Evolutionary conservation across 2,329 filamentous ascomycete genomes (phyloP), one percentile per base, ranked within the genome.

Genomic region (Colletotrichum tofieldiae): DNA sequence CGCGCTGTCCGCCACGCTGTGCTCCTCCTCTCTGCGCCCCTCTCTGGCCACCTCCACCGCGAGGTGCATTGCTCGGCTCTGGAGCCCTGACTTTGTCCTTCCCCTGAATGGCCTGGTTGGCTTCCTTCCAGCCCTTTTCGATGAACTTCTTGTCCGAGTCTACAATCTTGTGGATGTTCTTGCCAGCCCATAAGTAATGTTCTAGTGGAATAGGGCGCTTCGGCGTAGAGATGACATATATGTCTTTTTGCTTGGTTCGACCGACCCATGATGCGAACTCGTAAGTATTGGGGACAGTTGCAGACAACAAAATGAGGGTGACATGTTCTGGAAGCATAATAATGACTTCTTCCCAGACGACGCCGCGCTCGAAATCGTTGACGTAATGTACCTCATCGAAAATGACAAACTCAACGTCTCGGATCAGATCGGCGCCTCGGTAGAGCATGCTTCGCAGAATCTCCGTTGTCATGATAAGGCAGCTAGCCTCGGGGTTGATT

Each of bases 341-440:
- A 79, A 99, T 99, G 77, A 99, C 96, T 82, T 99, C 96, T 82
- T 99, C 96, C 96, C 96, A 99, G 0, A 99, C 96, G 7, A 99
- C 96, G 78, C 96, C 96, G 83, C 96, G 90, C 81, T 98, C 96
- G 35, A 93, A 89, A 80, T 99, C 96, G 79, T 98, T 99, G 75
- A 99, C 96, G 80, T 99, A 99, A 83, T 99, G 96, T 2, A 99
- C 96, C 82, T 99, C 96, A 78, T 99, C 96, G 74, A 99, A 99
- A 60, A 99, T 98, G 76, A 99, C 96, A 80, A 97, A 99, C 76
- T 99, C 96, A 11, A 99, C 96, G 79, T 99, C 96, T 76, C 96
- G 91, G 76, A 99, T 98, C 20, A 99, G 84, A 84, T 99, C 96
- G 7, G 96, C 96, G 72, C 96, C 96, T 72, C 96, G 91, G 79